Base-by-base conservation (phyloP, 768 basidiomycete genomes). In the Russula ochroleuca region DNA sequence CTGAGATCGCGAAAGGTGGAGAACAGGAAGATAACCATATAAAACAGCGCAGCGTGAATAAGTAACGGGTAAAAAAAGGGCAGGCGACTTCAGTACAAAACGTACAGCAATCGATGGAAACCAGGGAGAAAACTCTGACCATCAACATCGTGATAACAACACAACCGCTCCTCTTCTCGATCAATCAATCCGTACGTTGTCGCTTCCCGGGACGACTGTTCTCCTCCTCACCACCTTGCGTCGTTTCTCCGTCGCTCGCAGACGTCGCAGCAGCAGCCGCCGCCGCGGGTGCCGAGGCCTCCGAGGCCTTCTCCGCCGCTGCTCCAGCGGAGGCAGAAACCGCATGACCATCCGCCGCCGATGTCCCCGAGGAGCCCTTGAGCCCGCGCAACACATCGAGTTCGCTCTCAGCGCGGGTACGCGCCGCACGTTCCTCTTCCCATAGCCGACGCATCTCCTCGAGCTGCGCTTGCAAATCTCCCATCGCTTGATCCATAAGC, bases 401-500 rank as follows among this genome's bases (percentile, higher is more conserved):
- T 71, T 91, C 89, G n/a, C 74, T 75, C 74, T 90, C 87, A 0
- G 81, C 77, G 40, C 86, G 75, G 72, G 82, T 78, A 37, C 87
- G 78, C 3, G 76, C 78, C 59, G 77, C 76, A 21, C 87, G 80
- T 72, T 92, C 91, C 68, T 90, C 87, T 57, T 91, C 90, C 86
- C 89, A 91, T 71, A 86, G 68, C n/a, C 87, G 78, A 70, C 88
- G 84, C 73, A 88, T 79, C 74, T 92, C 91, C 69, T 92, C 91
- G 13, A 93, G 78, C 72, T 92, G 90, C 15, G 85, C 83, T 73
- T 92, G 90, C 61, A 91, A 75, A 69, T 92, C 90, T 7, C 88
- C 88, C 90, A 92, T 90, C 2, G 90, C 90, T 75, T 94, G 92
- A 70, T 94, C 93, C 88, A 91, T 93, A 57, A 95, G 77, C 38